Conservation (phyloP, 2,329 filamentous ascomycete species). For the Xylariaceae sp. region DNA sequence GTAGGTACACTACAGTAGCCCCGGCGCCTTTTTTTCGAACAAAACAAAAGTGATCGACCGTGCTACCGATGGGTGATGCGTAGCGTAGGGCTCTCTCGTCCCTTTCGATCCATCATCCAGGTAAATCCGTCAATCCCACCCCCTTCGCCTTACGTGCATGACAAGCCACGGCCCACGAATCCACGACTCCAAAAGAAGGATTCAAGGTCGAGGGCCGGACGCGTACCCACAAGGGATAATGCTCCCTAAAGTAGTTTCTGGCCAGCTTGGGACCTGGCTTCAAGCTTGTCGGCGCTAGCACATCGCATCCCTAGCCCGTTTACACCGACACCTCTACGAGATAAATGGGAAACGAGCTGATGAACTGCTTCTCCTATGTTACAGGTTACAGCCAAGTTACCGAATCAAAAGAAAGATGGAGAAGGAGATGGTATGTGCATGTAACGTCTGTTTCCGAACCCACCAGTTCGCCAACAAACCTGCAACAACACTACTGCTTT, state of each 20-base stretch:
- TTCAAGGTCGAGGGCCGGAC: background rate
- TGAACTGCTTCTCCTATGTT: no score
- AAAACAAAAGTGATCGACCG: background rate
- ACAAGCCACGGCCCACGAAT: background rate
- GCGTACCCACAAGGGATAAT: background rate
- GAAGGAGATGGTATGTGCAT: no score
- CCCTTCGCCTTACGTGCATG: conserved; percentile 19
- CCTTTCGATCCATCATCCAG: conserved; percentile 5
- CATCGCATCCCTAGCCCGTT: no score
- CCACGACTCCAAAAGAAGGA: background rate
- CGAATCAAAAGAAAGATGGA: no score
- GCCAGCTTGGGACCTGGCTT: no score
- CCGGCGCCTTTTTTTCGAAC: no score
- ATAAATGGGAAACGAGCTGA: no score
- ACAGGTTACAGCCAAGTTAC: no score
- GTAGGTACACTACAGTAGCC: background rate
- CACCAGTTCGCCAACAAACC: background rate
- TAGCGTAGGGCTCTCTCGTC: conserved; percentile 7
- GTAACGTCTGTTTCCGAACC: background rate
- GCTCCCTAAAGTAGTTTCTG: no score
- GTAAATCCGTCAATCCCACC: background rate
- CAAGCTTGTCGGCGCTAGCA: no score
- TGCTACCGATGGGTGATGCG: conserved; percentile 1
- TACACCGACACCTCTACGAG: no score
- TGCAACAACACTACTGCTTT: background rate